phyloP scores from a whole-genome alignment of 1,139 yeast species.

The Keqinozyma sinolaborantium region DNA sequence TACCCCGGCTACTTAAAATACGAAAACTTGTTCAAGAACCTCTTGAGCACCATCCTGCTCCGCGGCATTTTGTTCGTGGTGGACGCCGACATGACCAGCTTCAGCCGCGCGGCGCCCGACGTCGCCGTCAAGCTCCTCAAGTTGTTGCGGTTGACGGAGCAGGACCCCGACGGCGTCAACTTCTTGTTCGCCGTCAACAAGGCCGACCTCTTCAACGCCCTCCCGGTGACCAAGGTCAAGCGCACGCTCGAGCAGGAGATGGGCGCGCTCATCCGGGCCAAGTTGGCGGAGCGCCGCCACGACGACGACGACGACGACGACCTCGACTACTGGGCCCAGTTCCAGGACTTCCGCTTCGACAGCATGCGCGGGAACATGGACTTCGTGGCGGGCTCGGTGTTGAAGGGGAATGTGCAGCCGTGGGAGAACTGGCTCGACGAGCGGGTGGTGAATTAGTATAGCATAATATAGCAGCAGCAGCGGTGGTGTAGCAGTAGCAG shows the following conservation, averaged over 20 bases:
- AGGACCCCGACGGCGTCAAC: constrained; percentile 62
- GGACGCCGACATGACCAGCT: constrained; percentile 38
- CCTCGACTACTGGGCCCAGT: constrained; percentile 37
- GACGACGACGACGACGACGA: constrained; percentile 27
- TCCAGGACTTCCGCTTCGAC: constrained; percentile 52
- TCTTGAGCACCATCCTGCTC: constrained; percentile 40
- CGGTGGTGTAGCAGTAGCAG: no score
- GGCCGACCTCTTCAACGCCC: constrained; percentile 76
- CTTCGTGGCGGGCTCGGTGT: constrained; percentile 68
- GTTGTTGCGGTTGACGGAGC: constrained; percentile 55
- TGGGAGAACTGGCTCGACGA: constrained; percentile 85
- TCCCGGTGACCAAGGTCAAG: constrained; percentile 62
- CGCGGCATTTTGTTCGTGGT: constrained; percentile 70
- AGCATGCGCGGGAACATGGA: constrained; percentile 72
- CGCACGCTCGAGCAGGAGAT: constrained; percentile 62
- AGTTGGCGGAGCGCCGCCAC: constrained; percentile 30
- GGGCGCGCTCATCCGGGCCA: constrained; percentile 47
- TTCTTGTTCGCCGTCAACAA: constrained; percentile 78
- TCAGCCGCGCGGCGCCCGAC: constrained; percentile 12
- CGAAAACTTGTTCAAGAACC: constrained; percentile 43
- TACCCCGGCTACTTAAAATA: constrained; percentile 86
- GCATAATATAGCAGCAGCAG: no score
- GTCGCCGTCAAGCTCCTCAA: constrained; percentile 56
- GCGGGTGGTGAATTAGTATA: constrained; percentile 48
- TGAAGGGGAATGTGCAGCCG: constrained; percentile 45